Conservation (phyloP, 2,329 filamentous ascomycete genomes). For the Fusarium tjaetaba region DNA sequence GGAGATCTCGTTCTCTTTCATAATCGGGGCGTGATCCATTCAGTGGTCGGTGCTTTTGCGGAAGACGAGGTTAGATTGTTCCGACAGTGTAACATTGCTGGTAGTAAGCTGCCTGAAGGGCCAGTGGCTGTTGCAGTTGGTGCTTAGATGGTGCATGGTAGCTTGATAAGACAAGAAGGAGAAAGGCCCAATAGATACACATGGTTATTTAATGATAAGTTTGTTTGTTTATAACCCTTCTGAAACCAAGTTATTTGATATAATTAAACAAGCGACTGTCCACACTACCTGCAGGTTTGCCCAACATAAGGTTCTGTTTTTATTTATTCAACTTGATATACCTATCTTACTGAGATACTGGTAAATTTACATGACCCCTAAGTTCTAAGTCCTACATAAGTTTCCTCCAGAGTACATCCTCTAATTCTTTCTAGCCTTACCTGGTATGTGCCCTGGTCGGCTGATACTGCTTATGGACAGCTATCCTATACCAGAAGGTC, state of each 20-base stretch:
- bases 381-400: no score
- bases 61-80: conserved; percentile 80
- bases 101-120: conserved; percentile 65
- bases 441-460: no score
- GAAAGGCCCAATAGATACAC: not conserved
- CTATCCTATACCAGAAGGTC: no score
- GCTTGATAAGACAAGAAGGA: not conserved
- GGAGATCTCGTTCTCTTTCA: conserved; percentile 83
- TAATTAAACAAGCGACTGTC: not conserved
- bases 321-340: not conserved
- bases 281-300: not conserved
- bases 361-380: not conserved
- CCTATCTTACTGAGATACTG: not conserved
- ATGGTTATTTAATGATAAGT: not conserved
- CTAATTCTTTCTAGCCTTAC: not conserved
- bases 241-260: not conserved
- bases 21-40: conserved; percentile 79
- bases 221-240: not conserved
- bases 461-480: no score
- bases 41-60: conserved; percentile 78
- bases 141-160: not conserved
- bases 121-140: conserved; percentile 43
- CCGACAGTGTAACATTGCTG: conserved; percentile 82
- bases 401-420: no score
- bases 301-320: not conserved